Conservation (phyloP, 1,139 yeast genomes). For the Hanseniaspora uvarum region DNA sequence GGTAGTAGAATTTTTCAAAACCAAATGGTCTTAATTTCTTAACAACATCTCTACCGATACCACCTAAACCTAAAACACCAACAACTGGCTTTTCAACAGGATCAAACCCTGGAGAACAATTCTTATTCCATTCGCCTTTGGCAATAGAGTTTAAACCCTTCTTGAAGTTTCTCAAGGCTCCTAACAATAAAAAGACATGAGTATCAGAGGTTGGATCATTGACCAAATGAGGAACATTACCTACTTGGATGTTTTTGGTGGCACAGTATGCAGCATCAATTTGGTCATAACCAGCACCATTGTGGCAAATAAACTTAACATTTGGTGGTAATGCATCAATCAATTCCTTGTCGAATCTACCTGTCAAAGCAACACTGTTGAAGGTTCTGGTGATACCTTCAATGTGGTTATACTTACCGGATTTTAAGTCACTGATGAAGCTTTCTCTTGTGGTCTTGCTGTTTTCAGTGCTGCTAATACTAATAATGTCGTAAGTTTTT, state of each 20-base stretch:
- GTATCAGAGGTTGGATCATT: slow-evolving; percentile 78
- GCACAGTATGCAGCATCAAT: slow-evolving; percentile 42
- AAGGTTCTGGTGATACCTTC: slow-evolving; percentile 46
- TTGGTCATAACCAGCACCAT: slow-evolving; percentile 94
- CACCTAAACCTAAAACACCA: slow-evolving; percentile 69
- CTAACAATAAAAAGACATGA: slow-evolving; percentile 53
- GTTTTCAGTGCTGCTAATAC: slow-evolving; percentile 31
- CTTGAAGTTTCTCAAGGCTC: slow-evolving; percentile 59
- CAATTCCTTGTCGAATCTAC: slow-evolving; percentile 67
- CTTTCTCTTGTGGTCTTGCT: slow-evolving; percentile 37
- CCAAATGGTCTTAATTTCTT: slow-evolving; percentile 57
- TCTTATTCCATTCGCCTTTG: slow-evolving; percentile 49
- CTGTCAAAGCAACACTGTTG: slow-evolving; percentile 44
- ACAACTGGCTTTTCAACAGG: slow-evolving; percentile 48
- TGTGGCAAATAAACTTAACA: slow-evolving; percentile 58
- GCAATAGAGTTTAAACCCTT: slow-evolving; percentile 40
- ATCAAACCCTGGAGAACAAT: slow-evolving; percentile 44
- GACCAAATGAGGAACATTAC: slow-evolving; percentile 64
- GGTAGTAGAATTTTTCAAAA: slow-evolving; percentile 47
- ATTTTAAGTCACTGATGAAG: slow-evolving; percentile 40
- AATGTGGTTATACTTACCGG: slow-evolving; percentile 38
- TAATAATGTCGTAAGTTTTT: slow-evolving; percentile 42
- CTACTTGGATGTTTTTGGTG: slow-evolving; percentile 45
- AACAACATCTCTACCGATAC: slow-evolving; percentile 61
- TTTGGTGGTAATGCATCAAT: slow-evolving; percentile 49